phyloP scores from a whole-genome alignment of 768 basidiomycete genomes.

The Trametes coccinea region DNA sequence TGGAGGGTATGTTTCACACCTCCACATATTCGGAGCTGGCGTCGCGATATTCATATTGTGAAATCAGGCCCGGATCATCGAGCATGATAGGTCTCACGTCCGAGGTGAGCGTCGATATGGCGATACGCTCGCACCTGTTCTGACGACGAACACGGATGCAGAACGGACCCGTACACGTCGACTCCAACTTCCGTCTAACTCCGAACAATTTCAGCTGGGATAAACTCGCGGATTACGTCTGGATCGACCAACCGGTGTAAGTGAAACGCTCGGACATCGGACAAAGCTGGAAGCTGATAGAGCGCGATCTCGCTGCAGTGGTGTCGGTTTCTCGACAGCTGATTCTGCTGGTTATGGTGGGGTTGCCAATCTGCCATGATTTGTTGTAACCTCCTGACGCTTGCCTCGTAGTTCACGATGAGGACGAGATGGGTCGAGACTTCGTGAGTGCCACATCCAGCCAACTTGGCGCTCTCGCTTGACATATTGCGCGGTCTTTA shows the following conservation, averaged over 20 bases:
- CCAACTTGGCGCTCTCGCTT: neutral
- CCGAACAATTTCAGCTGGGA: constrained; percentile 60
- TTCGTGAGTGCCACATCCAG: constrained; percentile 37
- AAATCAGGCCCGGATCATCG: constrained; percentile 62
- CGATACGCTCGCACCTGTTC: neutral
- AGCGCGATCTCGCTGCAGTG: constrained; percentile 37
- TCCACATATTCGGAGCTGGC: neutral
- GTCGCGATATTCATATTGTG: neutral
- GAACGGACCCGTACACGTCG: constrained; percentile 71
- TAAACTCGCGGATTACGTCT: constrained; percentile 63
- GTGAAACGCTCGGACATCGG: constrained; percentile 11
- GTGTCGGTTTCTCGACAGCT: constrained; percentile 63
- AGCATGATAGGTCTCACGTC: constrained; percentile 64
- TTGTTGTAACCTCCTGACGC: neutral
- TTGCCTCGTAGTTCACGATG: constrained; percentile 34
- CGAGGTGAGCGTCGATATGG: constrained; percentile 38
- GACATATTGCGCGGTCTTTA: constrained; percentile 27
- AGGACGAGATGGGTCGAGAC: constrained; percentile 62
- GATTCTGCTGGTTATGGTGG: constrained; percentile 57
- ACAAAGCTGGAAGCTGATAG: neutral
- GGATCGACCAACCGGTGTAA: constrained; percentile 73
- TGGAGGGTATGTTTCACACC: constrained; percentile 29
- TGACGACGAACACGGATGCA: constrained; percentile 25
- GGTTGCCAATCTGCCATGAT: neutral
- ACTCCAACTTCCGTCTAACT: constrained; percentile 42